Evolutionary conservation across 352 stramenopile species (phyloP), one percentile per base, ranked within the genome.

Genomic region (Aphanomyces astaci): DNA sequence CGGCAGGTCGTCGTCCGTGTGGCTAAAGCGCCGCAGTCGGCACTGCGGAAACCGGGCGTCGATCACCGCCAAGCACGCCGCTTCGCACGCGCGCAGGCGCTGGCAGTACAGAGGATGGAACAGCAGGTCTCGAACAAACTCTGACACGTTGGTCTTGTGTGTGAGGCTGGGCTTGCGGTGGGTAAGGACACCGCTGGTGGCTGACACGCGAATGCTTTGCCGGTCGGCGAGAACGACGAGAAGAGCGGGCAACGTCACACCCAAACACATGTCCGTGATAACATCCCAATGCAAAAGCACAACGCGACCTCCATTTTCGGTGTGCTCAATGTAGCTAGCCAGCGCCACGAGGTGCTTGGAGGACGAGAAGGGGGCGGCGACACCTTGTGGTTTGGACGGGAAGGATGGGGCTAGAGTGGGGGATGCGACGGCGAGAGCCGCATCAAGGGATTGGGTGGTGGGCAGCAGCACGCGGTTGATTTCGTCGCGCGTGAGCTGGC

Each of bases 21-120:
- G 76, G 53, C 82, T 90, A 32, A 90, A 90, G 19, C 81, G 72
- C 17, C 80, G 71, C 1, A 88, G 65, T 0, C 84, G 78, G 49
- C 84, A 92, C 57, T 92, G 81, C 39, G 80, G 77, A 65, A 92
- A 92, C 62, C 81, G 87, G 17, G 75, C 71, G 57, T 90, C 84
- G 27, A 92, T 84, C 46, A 89, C 67, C 52, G 85, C 74, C 15
- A 89, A 75, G 27, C 71, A 33, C 3, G 78, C 74, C 0, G 66
- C 76, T 19, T 87, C 78, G 2, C 75, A 64, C 1, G 19, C n/a
- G 11, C 60, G 28, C 17, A 68, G 62, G 0, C 77, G 75, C 64
- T 84, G 81, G 25, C 75, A 75, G 73, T 90, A 92, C 57, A 90
- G 71, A 13, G 80, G 78, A 43, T 90, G 81, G 75, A 92, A 90